These are phyloP conservation scores for Chaetomium strumarium DNA, from an alignment of 2,329 filamentous ascomycete genomes.

Conservation along the genomic window DNA sequence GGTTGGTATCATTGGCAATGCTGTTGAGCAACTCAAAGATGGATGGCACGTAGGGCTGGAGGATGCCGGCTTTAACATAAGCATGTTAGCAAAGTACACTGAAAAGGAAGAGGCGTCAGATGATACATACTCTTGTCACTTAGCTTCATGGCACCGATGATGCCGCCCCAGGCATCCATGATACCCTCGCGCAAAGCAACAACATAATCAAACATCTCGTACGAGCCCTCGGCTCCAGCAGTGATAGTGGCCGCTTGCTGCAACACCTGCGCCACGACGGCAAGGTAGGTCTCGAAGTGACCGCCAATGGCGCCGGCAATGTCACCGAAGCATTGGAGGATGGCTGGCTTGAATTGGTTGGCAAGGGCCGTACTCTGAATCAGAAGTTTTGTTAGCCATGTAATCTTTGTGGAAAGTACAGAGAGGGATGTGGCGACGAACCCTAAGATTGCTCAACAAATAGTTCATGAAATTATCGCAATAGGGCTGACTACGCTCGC, in stretches of 20 bases:
- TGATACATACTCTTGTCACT: conserved; percentile 63
- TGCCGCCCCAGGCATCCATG: conserved; percentile 98
- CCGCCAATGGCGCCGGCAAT: conserved; percentile 91
- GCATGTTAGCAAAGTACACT: conserved; percentile 26
- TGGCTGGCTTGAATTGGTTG: conserved; percentile 97
- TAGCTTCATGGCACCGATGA: conserved; percentile 87
- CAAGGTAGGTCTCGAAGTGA: conserved; percentile 87
- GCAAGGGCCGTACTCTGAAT: conserved; percentile 71
- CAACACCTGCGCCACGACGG: conserved; percentile 86
- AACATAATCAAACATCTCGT: conserved; percentile 96
- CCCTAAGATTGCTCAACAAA: conserved; percentile 82
- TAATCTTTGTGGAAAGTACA: conserved; percentile 3
- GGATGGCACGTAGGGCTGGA: conserved; percentile 72
- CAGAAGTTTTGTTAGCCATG: conserved; percentile 3
- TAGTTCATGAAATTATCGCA: conserved; percentile 99
- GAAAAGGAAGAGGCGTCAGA: neutral
- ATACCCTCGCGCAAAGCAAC: conserved; percentile 93
- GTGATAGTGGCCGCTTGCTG: conserved; percentile 87
- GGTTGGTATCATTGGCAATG: conserved; percentile 76
- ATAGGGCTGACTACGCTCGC: conserved; percentile 85
- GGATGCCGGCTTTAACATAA: conserved; percentile 51
- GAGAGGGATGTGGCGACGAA: conserved; percentile 37
- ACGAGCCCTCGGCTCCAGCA: conserved; percentile 70
- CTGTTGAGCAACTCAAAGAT: conserved; percentile 84
- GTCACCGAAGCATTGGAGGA: conserved; percentile 95